Evolutionary conservation across 805 yeast genomes (phyloP).

Genomic region (Yamadazyma ubonensis): DNA sequence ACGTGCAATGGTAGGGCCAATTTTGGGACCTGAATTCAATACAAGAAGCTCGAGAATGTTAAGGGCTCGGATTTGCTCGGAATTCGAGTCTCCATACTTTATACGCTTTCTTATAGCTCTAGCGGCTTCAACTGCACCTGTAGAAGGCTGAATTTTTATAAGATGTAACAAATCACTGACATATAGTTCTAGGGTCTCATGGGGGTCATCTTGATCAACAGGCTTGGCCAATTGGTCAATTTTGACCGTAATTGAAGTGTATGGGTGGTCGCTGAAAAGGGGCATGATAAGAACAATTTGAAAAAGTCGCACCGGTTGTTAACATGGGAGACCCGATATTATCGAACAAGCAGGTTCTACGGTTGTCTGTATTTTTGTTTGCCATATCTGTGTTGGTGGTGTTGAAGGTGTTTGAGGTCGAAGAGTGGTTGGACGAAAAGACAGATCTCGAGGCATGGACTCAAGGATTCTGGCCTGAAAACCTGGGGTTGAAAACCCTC

Average conservation of each 20-base stretch:
- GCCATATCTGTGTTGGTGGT: slow-evolving; percentile 6
- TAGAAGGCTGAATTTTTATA: slow-evolving; percentile 33
- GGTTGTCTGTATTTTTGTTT: slow-evolving; percentile 3
- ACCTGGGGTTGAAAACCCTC: too few species aligned
- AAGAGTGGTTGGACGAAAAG: slow-evolving; percentile 8
- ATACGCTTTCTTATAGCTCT: slow-evolving; percentile 84
- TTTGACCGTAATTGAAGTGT: slow-evolving; percentile 67
- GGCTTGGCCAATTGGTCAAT: slow-evolving; percentile 52
- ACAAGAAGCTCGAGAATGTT: slow-evolving; percentile 37
- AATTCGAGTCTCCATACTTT: slow-evolving; percentile 68
- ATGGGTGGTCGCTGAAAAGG: slow-evolving; percentile 51
- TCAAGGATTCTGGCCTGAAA: too few species aligned
- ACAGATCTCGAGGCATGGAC: too few species aligned
- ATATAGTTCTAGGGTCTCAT: slow-evolving; percentile 40
- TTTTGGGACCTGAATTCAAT: slow-evolving; percentile 42
- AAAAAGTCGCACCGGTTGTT: background rate
- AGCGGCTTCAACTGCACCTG: slow-evolving; percentile 71
- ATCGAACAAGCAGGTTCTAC: slow-evolving; percentile 5
- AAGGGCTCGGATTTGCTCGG: slow-evolving; percentile 68
- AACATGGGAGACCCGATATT: slow-evolving; percentile 1
- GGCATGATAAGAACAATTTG: slow-evolving; percentile 20
- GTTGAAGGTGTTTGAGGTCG: slow-evolving; percentile 4
- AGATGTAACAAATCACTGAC: slow-evolving; percentile 60
- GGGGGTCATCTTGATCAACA: slow-evolving; percentile 41
- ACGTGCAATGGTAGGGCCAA: slow-evolving; percentile 50